Conservation (phyloP, 1,284 basidiomycete species). For the Megacollybia platyphylla region DNA sequence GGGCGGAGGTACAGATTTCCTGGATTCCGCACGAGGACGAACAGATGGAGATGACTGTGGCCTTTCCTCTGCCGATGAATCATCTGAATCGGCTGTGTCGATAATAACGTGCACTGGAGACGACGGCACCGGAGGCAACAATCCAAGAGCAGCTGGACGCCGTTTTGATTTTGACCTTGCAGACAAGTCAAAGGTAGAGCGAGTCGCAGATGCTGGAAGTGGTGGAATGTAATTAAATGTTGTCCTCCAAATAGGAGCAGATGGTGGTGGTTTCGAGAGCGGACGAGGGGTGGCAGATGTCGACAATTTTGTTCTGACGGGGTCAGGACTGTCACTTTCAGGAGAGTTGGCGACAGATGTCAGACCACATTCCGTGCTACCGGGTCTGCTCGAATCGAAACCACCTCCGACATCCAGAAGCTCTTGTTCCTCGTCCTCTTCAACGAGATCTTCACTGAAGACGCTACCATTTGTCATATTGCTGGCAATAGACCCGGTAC, state of each 20-base stretch:
- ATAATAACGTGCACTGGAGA: slow-evolving; percentile 44
- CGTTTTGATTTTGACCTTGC: slow-evolving; percentile 32
- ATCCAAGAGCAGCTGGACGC: slow-evolving; percentile 43
- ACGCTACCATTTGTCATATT: slow-evolving; percentile 52
- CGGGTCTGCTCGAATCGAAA: slow-evolving; percentile 37
- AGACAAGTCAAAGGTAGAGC: slow-evolving; percentile 39
- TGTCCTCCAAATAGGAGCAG: slow-evolving; percentile 39
- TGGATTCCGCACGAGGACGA: slow-evolving; percentile 38
- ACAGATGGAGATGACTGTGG: slow-evolving; percentile 20
- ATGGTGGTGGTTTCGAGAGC: slow-evolving; percentile 27
- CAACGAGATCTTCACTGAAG: slow-evolving; percentile 67
- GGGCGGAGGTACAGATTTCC: slow-evolving; percentile 40
- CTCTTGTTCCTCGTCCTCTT: slow-evolving; percentile 67
- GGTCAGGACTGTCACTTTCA: slow-evolving; percentile 15
- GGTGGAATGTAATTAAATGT: slow-evolving; percentile 30
- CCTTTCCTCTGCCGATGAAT: slow-evolving; percentile 6
- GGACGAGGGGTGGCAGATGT: neutral
- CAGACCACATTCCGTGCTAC: slow-evolving; percentile 21
- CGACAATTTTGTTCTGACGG: slow-evolving; percentile 16
- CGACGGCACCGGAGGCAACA: slow-evolving; percentile 58
- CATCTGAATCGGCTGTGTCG: slow-evolving; percentile 11
- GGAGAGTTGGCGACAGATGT: slow-evolving; percentile 28
- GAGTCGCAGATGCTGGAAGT: slow-evolving; percentile 28
- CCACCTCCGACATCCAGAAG: slow-evolving; percentile 55
- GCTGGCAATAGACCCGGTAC: slow-evolving; percentile 61